phyloP scores from a whole-genome alignment of 768 basidiomycete species.

The Kwoniella dejecticola region DNA sequence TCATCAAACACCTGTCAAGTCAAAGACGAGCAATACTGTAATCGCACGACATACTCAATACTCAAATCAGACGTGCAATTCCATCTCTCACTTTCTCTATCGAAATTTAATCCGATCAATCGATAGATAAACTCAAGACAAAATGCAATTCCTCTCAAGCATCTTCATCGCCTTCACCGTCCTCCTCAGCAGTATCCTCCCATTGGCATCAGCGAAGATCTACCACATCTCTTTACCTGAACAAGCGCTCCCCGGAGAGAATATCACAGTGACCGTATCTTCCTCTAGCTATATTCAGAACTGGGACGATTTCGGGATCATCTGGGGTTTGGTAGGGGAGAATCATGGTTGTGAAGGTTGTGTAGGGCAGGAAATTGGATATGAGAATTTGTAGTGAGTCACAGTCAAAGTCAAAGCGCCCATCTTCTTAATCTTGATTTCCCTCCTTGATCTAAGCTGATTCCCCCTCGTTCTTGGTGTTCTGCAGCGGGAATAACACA shows the following conservation, averaged over 20 bases:
- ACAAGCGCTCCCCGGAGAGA: background rate
- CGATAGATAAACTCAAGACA: no score
- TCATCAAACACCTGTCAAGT: no score
- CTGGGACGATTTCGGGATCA: slow-evolving; percentile 24
- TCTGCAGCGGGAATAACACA: slow-evolving; percentile 1
- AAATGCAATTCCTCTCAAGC: background rate
- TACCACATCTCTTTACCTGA: no score
- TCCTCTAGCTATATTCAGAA: slow-evolving; percentile 23
- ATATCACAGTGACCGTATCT: background rate
- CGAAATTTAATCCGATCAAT: no score
- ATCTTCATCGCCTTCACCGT: background rate
- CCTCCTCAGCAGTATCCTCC: background rate
- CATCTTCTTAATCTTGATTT: background rate
- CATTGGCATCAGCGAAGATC: background rate
- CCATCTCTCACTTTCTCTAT: no score
- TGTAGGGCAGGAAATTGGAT: slow-evolving; percentile 14
- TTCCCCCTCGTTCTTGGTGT: background rate
- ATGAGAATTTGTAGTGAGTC: slow-evolving; percentile 25
- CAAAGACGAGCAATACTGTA: no score
- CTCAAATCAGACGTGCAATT: no score
- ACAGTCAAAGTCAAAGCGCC: background rate
- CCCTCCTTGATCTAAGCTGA: background rate
- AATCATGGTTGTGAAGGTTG: slow-evolving; percentile 10
- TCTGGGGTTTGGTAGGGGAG: slow-evolving; percentile 2
- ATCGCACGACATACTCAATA: no score